Conservation (phyloP, 352 stramenopile genomes). For the Lagenidium giganteum region DNA sequence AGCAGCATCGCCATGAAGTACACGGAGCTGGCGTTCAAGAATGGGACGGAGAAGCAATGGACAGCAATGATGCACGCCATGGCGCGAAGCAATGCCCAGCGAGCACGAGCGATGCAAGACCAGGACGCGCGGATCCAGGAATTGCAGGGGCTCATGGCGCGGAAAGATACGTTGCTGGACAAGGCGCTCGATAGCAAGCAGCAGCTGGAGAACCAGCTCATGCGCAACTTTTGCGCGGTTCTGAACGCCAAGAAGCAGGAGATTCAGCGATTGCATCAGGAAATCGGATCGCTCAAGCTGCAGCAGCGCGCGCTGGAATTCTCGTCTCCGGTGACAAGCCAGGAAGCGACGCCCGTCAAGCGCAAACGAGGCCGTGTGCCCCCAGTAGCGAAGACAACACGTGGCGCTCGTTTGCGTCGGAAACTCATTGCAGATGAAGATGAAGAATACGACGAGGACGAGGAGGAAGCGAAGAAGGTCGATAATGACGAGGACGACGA, state of each 20-base stretch:
- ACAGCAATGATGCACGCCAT: conserved; percentile 26
- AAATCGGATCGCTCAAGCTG: conserved; percentile 16
- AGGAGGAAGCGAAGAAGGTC: conserved; percentile 2
- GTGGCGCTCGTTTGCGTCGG: too few species aligned
- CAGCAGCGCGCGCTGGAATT: neutral
- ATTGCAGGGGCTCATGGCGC: conserved; percentile 27
- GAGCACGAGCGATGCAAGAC: neutral
- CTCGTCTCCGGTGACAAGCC: neutral
- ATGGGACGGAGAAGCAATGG: conserved; percentile 16
- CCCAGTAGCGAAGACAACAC: conserved; percentile 11
- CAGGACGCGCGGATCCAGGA: conserved; percentile 18
- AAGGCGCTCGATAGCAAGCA: conserved; percentile 36
- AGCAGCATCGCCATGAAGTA: conserved; percentile 51
- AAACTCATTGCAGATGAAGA: too few species aligned
- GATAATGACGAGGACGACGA: conserved; percentile 16
- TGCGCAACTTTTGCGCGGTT: conserved; percentile 40
- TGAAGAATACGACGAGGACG: conserved; percentile 16
- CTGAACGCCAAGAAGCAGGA: conserved; percentile 65
- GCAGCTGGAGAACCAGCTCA: conserved; percentile 29
- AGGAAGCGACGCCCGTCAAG: conserved; percentile 1
- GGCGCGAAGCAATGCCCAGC: conserved; percentile 6
- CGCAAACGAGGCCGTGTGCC: too few species aligned
- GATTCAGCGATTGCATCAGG: conserved; percentile 32
- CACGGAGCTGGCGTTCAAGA: conserved; percentile 23
- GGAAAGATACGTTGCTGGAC: conserved; percentile 45